Evolutionary conservation across 305 asterid species (phyloP), one percentile per base, ranked within the genome.

Genomic region (Petunia hybrid): DNA sequence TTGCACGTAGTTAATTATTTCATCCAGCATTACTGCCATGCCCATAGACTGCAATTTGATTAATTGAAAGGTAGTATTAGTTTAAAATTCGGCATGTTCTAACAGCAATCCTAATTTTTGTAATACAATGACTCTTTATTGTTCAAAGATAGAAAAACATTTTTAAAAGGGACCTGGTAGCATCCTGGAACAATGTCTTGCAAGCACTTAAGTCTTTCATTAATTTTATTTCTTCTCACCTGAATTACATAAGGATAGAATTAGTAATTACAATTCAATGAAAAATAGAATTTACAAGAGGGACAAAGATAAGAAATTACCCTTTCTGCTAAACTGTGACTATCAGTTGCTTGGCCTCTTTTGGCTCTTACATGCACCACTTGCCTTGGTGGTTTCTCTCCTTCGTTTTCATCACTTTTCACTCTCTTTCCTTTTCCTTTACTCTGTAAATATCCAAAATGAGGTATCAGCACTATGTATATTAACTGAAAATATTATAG

Each of bases 151-250:
- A 3, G 46, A 48, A 10, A 67, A 0, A 31, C 6, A 41, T 0
- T 36, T 3, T 5, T 38, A 45, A 35, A 48, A 1, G 55, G 38
- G 56, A 94, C 98, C 95, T 91, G 93, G 85, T 92, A 90, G 88
- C 98, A 94, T 74, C 98, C 98, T n/a, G 98, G 98, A 76, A 94
- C 96, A 67, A 94, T 91, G 84, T 91, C 97, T 86, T 93, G 97
- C 89, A 94, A 90, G 83, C 97, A 93, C 82, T 84, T 84, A 61
- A 94, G 85, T 69, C 91, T 81, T 84, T 93, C 97, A 78, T 94
- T 94, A 5, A 94, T 93, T 79, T 91, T 94, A 31, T 88, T 97
- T 89, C 98, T 88, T 87, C 98, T 93, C 9, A 89, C 93, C 98
- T 94, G 85, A 80, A 79, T 16, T 48, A 77, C 38, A 66, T 8